phyloP scores from a whole-genome alignment of 192 early-diverging fungal genomes.

The Coemansia reversa region DNA sequence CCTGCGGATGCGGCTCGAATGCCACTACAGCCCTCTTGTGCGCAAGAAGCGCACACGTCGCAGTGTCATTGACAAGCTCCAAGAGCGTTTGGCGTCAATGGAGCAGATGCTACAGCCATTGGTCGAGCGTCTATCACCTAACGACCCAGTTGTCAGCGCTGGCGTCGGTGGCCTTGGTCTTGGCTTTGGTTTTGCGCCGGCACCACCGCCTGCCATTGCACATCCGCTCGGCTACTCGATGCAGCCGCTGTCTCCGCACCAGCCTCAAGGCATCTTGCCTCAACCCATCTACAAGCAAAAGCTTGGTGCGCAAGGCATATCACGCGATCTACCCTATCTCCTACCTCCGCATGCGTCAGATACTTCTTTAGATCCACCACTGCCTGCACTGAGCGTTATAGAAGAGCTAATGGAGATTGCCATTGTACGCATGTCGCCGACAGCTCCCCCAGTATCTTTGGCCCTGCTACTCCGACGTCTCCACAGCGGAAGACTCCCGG shows the following conservation, averaged over 20 bases:
- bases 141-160: slow-evolving; percentile 44
- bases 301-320: slow-evolving; percentile 6
- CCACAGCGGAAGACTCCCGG: slow-evolving; percentile 44
- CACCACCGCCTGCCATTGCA: slow-evolving; percentile 27
- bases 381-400: slow-evolving; percentile 38
- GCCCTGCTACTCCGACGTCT: slow-evolving; percentile 31
- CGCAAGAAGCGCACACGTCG: slow-evolving; percentile 56
- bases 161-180: slow-evolving; percentile 25
- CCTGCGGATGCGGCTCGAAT: slow-evolving; percentile 49
- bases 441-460: slow-evolving; percentile 42
- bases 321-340: slow-evolving; percentile 10
- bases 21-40: slow-evolving; percentile 57
- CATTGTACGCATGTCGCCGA: slow-evolving; percentile 33
- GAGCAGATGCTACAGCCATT: slow-evolving; percentile 57
- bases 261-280: slow-evolving; percentile 4
- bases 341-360: not conserved
- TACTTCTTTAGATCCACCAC: slow-evolving; percentile 7
- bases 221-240: slow-evolving; percentile 34
- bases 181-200: slow-evolving; percentile 48
- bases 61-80: slow-evolving; percentile 54
- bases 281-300: slow-evolving; percentile 7
- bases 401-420: slow-evolving; percentile 54
- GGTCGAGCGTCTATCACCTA: slow-evolving; percentile 52
- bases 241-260: slow-evolving; percentile 6
- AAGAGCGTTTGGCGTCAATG: slow-evolving; percentile 53